These are phyloP conservation scores for Sanguinoderma infundibulare DNA, from an alignment of 1,284 basidiomycete species.

Conservation along the genomic window DNA sequence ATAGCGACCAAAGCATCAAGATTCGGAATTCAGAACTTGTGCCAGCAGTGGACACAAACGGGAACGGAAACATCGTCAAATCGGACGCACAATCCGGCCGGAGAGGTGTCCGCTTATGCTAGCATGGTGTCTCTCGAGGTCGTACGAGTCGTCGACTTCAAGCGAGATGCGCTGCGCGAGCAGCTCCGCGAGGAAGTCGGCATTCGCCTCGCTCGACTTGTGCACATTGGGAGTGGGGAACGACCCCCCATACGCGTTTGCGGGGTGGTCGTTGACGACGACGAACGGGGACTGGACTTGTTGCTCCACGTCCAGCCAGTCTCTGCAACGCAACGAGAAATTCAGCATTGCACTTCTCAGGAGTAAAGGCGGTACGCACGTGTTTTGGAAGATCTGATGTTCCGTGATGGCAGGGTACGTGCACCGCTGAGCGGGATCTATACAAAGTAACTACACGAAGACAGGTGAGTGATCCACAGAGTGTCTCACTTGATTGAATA, in stretches of 20 bases:
- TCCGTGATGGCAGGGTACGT: not conserved
- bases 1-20: too few relatives aligned
- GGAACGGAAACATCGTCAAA: not conserved
- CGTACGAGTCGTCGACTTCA: constrained; percentile 15
- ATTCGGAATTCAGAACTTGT: too few relatives aligned
- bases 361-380: constrained; percentile 4
- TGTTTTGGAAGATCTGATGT: constrained; percentile 1
- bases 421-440: not conserved
- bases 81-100: not conserved
- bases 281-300: not conserved
- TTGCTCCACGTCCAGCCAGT: constrained; percentile 12
- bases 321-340: not conserved
- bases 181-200: constrained; percentile 10
- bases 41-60: too few relatives aligned
- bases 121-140: constrained; percentile 10
- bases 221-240: constrained; percentile 5
- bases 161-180: constrained; percentile 9
- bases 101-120: not conserved
- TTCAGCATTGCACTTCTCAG: not conserved
- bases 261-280: not conserved
- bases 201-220: not conserved
- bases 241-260: constrained; percentile 9
- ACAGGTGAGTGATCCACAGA: not conserved
- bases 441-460: constrained; percentile 6
- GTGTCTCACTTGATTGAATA: not conserved